Evolutionary conservation across 2,329 filamentous ascomycete genomes (phyloP), one percentile per base, ranked within the genome.

Genomic region (Colletotrichum echinochloae): DNA sequence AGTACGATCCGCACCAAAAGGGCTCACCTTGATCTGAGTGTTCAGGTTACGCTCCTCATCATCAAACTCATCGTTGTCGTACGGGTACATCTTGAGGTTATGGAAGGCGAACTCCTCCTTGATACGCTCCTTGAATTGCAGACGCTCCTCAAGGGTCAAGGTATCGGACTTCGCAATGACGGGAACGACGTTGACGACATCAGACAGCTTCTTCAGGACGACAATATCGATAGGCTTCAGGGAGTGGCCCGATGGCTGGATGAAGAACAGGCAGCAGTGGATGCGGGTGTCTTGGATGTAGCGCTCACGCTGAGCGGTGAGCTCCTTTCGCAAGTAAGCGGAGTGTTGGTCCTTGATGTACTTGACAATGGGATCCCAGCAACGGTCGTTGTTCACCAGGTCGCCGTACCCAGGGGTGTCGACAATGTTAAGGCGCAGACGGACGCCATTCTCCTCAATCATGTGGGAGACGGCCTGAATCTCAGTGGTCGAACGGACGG

Each of bases 291-390:
- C 96, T 87, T 97, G 95, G 76, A 99, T 98, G 84, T 99, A 99
- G 79, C 96, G 92, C 86, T 99, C 96, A 85, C 96, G 94, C 88
- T 99, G 96, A 76, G 96, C 96, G 66, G 96, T 98, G 79, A 99
- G 94, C 85, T 99, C 96, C 89, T 99, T 99, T 84, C 96, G 94
- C 77, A 99, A 91, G 87, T 98, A 99, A 78, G 96, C 95, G 63
- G 94, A 98, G 88, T 99, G 96, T 88, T 99, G 96, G 85, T 99
- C 96, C 89, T 99, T 99, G 89, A 99, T 99, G 86, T 99, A 99
- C 88, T 99, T 99, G 88, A 99, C 95, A 82, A 99, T 99, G 74
- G 96, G 96, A 81, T 99, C 96, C 96, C 96, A 99, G 91, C 96
- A 99, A 89, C 96, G 93, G 86, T 99, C 96, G 84, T 99, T 99